These are phyloP conservation scores for Penicillium sclerotigenum DNA, from an alignment of 2,329 filamentous ascomycete genomes.

Conservation along the genomic window DNA sequence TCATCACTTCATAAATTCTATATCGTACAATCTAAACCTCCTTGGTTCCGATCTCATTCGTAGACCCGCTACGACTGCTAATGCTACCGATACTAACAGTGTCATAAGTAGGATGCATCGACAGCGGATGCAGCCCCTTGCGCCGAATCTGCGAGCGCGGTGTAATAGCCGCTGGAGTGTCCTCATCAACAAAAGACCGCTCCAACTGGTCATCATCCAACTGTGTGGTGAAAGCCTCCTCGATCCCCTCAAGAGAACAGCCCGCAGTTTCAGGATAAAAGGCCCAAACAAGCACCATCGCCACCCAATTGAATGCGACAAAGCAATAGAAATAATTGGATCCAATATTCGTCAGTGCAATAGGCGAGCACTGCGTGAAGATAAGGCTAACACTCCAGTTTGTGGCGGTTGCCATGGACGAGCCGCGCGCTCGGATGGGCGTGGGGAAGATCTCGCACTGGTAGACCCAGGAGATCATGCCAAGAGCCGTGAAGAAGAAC, in stretches of 20 bases:
- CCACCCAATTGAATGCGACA: conserved; percentile 49
- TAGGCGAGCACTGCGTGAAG: conserved; percentile 51
- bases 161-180: background rate
- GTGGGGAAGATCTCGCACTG: conserved; percentile 49
- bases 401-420: conserved; percentile 45
- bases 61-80: conserved; percentile 13
- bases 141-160: conserved; percentile 15
- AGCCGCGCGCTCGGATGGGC: conserved; percentile 43
- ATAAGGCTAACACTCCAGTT: conserved; percentile 49
- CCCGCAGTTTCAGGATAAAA: conserved; percentile 35
- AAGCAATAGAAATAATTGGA: conserved; percentile 53
- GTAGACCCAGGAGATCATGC: conserved; percentile 49
- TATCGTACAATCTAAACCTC: background rate
- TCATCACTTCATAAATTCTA: conserved; percentile 1
- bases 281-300: conserved; percentile 35
- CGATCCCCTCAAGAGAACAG: conserved; percentile 32
- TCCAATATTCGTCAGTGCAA: conserved; percentile 42
- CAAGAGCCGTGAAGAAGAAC: conserved; percentile 45
- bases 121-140: conserved; percentile 21
- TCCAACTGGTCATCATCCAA: background rate
- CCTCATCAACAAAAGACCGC: background rate
- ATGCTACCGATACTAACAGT: conserved; percentile 13
- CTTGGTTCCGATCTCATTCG: background rate
- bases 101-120: conserved; percentile 19
- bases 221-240: conserved; percentile 24